Evolutionary conservation across 148 eudicot genomes (phyloP).

Genomic region (Beta vulgaris): DNA sequence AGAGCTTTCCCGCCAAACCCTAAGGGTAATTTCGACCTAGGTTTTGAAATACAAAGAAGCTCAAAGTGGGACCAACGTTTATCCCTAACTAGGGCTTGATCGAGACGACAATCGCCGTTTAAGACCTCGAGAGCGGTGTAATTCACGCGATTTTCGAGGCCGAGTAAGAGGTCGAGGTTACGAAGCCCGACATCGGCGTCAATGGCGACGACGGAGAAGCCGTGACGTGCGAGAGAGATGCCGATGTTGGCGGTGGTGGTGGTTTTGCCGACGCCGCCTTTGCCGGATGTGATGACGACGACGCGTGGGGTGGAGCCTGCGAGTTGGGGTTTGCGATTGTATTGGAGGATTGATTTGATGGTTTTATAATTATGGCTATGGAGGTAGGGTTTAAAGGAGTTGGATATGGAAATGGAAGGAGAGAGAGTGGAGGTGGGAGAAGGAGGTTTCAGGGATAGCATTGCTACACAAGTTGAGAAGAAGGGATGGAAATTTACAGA

Average conservation of each 20-base stretch:
- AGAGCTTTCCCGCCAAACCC: constrained; percentile 92
- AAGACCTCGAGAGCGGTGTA: constrained; percentile 89
- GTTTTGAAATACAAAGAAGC: constrained; percentile 82
- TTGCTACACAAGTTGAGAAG: constrained; percentile 13
- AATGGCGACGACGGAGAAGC: constrained; percentile 87
- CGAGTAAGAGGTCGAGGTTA: constrained; percentile 86
- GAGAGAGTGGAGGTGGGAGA: constrained; percentile 4
- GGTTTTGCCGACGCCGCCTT: constrained; percentile 96
- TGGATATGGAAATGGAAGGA: constrained; percentile 12
- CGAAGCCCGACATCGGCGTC: constrained; percentile 97
- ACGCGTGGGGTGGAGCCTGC: constrained; percentile 82
- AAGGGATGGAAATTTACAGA: neutral
- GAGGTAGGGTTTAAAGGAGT: constrained; percentile 22
- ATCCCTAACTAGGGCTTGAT: constrained; percentile 87
- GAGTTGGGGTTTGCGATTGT: constrained; percentile 77
- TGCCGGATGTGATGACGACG: constrained; percentile 91
- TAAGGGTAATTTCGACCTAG: constrained; percentile 81
- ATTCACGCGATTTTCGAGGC: constrained; percentile 88
- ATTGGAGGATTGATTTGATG: constrained; percentile 49
- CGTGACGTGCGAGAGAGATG: constrained; percentile 88
- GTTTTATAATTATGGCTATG: constrained; percentile 14
- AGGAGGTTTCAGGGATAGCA: constrained; percentile 28
- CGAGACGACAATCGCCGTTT: constrained; percentile 92
- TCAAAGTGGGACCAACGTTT: constrained; percentile 83
- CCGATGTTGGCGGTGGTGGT: constrained; percentile 96